phyloP scores from a whole-genome alignment of 2,329 filamentous ascomycete species.

The Akanthomyces muscarius region DNA sequence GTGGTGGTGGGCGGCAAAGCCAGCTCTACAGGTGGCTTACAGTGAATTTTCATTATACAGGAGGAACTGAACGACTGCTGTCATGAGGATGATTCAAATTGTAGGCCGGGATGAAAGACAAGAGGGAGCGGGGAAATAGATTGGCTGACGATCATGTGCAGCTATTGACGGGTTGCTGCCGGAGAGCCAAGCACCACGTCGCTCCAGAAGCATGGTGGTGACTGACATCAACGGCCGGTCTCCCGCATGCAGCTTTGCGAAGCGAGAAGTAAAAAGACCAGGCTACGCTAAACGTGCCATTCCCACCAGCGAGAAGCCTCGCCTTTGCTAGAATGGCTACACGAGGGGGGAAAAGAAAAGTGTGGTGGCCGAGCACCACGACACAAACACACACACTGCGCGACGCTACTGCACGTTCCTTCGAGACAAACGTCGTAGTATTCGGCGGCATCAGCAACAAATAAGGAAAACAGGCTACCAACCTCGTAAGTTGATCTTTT shows the following conservation, averaged over 20 bases:
- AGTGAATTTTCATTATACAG: neutral
- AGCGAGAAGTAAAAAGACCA: neutral
- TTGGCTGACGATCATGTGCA: neutral
- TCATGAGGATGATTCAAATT: neutral
- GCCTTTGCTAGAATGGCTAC: neutral
- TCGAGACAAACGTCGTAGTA: neutral
- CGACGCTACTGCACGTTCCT: slow-evolving; percentile 11
- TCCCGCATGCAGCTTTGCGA: neutral
- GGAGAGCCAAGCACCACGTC: neutral
- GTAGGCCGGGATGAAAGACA: neutral
- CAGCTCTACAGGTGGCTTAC: neutral
- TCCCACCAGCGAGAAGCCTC: no score
- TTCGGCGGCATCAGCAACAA: slow-evolving; percentile 1
- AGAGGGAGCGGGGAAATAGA: neutral
- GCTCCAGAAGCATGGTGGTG: neutral
- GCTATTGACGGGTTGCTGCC: neutral
- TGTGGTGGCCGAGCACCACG: slow-evolving; percentile 3
- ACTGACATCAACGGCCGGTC: neutral
- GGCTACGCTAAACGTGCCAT: neutral
- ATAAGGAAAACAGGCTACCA: neutral
- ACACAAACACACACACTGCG: neutral
- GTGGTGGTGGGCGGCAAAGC: slow-evolving; percentile 9
- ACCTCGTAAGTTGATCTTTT: slow-evolving; percentile 10
- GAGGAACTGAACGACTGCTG: neutral
- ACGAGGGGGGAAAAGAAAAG: neutral